Evolutionary conservation across 305 asterid species (phyloP).

Genomic region (Fraxinus nigra): DNA sequence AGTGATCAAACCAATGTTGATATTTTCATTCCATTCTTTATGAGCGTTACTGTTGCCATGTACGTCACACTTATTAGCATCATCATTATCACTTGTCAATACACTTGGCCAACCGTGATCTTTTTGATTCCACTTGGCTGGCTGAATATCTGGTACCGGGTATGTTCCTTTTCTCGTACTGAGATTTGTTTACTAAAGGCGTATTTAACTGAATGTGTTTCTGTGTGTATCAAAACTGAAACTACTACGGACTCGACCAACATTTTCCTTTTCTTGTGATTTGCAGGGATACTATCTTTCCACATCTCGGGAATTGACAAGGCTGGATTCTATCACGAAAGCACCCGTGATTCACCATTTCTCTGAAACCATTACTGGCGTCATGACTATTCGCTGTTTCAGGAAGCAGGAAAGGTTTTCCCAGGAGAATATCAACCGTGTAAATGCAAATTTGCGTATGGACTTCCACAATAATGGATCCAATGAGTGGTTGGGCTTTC

Average conservation of each 20-base stretch:
- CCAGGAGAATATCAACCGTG: slow-evolving; percentile 72
- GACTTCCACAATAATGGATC: slow-evolving; percentile 93
- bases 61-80: slow-evolving; percentile 60
- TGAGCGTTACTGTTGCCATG: slow-evolving; percentile 53
- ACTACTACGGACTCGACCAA: background rate
- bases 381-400: slow-evolving; percentile 89
- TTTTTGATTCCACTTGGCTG: slow-evolving; percentile 85
- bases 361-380: slow-evolving; percentile 94
- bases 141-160: slow-evolving; percentile 94
- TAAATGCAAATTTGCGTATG: slow-evolving; percentile 76
- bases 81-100: slow-evolving; percentile 77
- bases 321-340: slow-evolving; percentile 91
- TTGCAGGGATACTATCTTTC: slow-evolving; percentile 85
- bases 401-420: slow-evolving; percentile 70
- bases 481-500: slow-evolving; percentile 94
- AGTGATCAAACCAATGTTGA: slow-evolving; percentile 90
- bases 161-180: slow-evolving; percentile 26
- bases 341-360: slow-evolving; percentile 98
- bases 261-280: slow-evolving; percentile 5
- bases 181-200: background rate
- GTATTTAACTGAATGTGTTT: background rate
- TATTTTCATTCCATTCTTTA: slow-evolving; percentile 69
- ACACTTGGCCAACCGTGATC: slow-evolving; percentile 81
- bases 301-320: slow-evolving; percentile 89
- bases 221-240: background rate